A percentile compares a stretch with the other conserved stretches of the same genome.
These are phyloP conservation scores for Rhizopogon roseolus DNA, from an alignment of 768 basidiomycete species.

Conservation along the genomic window DNA sequence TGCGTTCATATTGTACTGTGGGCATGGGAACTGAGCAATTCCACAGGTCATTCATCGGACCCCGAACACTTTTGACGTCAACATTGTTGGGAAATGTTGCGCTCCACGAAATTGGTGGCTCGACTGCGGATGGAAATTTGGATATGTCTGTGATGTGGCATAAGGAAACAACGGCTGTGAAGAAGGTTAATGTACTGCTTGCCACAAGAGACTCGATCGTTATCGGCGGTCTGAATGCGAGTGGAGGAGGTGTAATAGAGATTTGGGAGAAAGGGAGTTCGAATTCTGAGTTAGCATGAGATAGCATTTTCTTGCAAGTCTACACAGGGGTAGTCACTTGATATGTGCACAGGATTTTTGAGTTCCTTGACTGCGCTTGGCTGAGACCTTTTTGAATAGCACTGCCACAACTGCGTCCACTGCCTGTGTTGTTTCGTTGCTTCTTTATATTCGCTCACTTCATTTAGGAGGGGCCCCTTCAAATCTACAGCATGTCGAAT, in stretches of 20 bases:
- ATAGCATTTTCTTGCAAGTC: not conserved
- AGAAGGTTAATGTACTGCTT: constrained; percentile 65
- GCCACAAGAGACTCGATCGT: constrained; percentile 43
- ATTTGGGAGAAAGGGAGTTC: constrained; percentile 39
- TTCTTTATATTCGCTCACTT: not conserved
- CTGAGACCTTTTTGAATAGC: not conserved
- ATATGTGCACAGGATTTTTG: no score
- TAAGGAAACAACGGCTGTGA: constrained; percentile 34
- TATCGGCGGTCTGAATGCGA: constrained; percentile 57
- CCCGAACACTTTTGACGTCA: constrained; percentile 45
- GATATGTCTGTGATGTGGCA: constrained; percentile 44
- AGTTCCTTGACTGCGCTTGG: no score
- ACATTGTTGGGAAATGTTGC: constrained; percentile 58
- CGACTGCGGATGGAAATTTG: constrained; percentile 32
- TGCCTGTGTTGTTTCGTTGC: no score
- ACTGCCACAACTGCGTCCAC: no score
- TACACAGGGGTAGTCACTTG: no score
- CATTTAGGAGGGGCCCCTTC: not conserved
- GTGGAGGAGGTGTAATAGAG: constrained; percentile 60
- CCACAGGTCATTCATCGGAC: constrained; percentile 44
- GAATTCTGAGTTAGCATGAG: not conserved
- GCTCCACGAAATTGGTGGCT: constrained; percentile 41
- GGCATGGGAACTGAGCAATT: constrained; percentile 1
- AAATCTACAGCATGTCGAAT: constrained; percentile 28
- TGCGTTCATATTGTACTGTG: constrained; percentile 13